Conservation (phyloP, 2,329 filamentous ascomycete genomes). For the Colletotrichum australisinense region DNA sequence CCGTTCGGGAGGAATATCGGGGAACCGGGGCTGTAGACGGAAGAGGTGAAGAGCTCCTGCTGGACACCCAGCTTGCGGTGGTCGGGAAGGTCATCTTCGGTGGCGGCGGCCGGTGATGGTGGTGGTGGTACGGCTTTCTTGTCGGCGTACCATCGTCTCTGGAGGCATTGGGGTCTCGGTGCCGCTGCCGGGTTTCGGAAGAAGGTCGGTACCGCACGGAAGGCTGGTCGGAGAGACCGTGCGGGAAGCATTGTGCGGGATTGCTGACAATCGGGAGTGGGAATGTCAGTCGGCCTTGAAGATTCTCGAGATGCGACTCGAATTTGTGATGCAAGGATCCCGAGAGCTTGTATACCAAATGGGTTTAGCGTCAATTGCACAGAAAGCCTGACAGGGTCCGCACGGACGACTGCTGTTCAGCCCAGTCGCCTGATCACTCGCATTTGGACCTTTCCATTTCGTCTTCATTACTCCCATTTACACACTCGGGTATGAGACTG, state of each 20-base stretch:
- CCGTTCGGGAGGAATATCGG: conserved; percentile 88
- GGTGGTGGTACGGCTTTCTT: conserved; percentile 7
- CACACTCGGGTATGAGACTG: neutral
- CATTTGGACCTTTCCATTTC: too few relatives aligned
- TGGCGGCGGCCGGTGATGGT: neutral
- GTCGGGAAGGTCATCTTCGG: conserved; percentile 53
- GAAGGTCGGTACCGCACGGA: conserved; percentile 20
- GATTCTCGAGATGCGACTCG: neutral
- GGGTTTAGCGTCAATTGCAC: neutral
- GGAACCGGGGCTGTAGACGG: conserved; percentile 84
- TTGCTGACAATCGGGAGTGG: conserved; percentile 21
- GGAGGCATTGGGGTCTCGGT: neutral
- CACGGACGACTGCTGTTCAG: neutral
- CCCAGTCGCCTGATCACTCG: neutral
- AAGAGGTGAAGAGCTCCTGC: conserved; percentile 84
- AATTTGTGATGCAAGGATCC: conserved; percentile 27
- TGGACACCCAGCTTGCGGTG: conserved; percentile 70
- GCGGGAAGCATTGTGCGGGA: conserved; percentile 41
- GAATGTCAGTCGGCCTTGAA: conserved; percentile 11
- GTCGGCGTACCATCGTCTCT: conserved; percentile 27
- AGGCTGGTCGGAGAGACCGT: conserved; percentile 37
- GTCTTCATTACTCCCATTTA: neutral
- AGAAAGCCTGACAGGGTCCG: neutral
- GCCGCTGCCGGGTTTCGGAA: neutral
- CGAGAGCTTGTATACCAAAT: conserved; percentile 16